Evolutionary conservation across 1,284 basidiomycete genomes (phyloP).

Genomic region (Sutorius eximius): DNA sequence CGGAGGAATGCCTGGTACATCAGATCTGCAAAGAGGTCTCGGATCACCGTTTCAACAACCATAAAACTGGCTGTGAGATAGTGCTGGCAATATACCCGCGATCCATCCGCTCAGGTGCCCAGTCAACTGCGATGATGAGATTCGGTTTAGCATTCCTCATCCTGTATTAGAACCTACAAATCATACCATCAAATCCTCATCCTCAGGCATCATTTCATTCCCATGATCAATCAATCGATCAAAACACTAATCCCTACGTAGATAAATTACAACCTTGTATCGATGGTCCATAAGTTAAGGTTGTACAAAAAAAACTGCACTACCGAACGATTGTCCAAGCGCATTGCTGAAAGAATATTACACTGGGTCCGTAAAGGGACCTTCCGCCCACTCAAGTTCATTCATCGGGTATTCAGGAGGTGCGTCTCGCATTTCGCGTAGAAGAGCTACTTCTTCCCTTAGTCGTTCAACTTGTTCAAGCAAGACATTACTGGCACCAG

Average conservation of each 20-base stretch:
- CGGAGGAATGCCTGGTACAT: no score
- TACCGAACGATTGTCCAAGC: neutral
- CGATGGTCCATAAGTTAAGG: no score
- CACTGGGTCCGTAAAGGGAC: no score
- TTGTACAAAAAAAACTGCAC: no score
- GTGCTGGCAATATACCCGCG: neutral
- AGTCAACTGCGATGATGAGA: neutral
- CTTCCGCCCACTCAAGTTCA: neutral
- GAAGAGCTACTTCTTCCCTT: conserved; percentile 13
- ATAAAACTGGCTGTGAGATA: neutral
- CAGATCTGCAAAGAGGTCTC: no score
- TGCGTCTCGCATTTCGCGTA: neutral
- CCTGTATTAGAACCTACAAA: no score
- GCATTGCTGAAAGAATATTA: no score
- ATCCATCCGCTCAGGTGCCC: neutral
- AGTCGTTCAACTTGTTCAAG: conserved; percentile 8
- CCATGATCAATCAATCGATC: neutral
- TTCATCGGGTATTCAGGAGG: conserved; percentile 5
- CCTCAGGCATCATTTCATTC: neutral
- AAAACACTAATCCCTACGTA: neutral
- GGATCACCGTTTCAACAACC: no score
- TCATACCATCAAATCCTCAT: neutral
- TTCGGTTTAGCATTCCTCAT: neutral
- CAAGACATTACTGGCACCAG: neutral
- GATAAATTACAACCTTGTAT: no score